Conservation (phyloP, 2,329 filamentous ascomycete species). For the Teratosphaeria nubilosa region DNA sequence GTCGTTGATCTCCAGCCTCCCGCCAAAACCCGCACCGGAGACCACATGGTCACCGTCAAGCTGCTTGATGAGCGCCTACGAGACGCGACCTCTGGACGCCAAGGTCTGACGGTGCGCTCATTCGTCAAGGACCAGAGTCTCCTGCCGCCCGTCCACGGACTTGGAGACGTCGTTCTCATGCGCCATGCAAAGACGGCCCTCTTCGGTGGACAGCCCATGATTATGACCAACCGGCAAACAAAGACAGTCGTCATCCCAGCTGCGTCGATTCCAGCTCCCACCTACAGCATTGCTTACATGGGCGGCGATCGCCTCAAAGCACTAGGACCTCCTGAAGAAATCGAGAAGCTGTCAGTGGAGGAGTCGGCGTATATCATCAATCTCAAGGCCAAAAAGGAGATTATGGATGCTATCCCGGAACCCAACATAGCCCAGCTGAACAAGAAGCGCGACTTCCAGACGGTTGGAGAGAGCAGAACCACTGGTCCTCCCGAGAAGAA, state of each 20-base stretch:
- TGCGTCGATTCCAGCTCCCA: slow-evolving; percentile 16
- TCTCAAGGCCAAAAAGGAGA: slow-evolving; percentile 12
- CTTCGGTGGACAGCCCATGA: slow-evolving; percentile 9
- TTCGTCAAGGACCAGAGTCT: slow-evolving; percentile 41
- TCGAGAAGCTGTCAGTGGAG: slow-evolving; percentile 11
- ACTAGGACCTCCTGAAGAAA: slow-evolving; percentile 7
- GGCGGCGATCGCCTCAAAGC: slow-evolving; percentile 13
- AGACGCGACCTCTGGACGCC: slow-evolving; percentile 5
- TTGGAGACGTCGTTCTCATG: slow-evolving; percentile 56
- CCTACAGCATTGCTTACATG: slow-evolving; percentile 19
- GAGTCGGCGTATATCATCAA: slow-evolving; percentile 27
- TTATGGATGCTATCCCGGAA: not conserved
- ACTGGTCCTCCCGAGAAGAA: slow-evolving; percentile 1
- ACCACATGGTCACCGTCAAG: slow-evolving; percentile 26
- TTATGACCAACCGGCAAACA: slow-evolving; percentile 17
- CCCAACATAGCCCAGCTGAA: not conserved
- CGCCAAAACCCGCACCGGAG: slow-evolving; percentile 37
- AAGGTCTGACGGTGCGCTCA: slow-evolving; percentile 41
- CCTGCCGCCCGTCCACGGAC: slow-evolving; percentile 31
- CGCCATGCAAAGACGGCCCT: slow-evolving; percentile 27
- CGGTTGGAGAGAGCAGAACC: not conserved
- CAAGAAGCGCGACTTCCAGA: slow-evolving; percentile 1
- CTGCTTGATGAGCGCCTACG: slow-evolving; percentile 27
- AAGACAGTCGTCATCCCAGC: slow-evolving; percentile 16
- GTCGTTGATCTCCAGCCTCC: slow-evolving; percentile 55